Evolutionary conservation across 179 eudicot genomes (phyloP), one percentile per base, ranked within the genome.

Genomic region (Spergularia azorica): DNA sequence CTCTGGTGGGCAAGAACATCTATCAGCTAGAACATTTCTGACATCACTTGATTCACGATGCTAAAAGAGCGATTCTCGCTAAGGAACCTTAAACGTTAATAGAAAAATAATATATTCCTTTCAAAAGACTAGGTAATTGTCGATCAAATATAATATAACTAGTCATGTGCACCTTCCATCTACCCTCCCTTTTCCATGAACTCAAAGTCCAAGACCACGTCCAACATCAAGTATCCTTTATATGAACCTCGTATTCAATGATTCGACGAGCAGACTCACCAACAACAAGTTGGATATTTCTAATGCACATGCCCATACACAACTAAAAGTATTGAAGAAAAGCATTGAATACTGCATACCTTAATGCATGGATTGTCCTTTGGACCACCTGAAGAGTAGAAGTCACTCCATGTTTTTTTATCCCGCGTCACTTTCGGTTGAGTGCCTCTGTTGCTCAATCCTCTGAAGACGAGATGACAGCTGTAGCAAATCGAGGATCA

Each of bases 391-490:
- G 68, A 78, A 70, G 80, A 17, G 20, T 15, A 17, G 62, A 77
- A 57, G 18, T 73, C 43, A 64, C 36, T 56, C 32, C n/a, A 26
- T 26, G 38, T 43, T 58, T 50, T 21, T 55, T 72, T 67, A 82
- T 32, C 72, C 64, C 64, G 74, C 75, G 43, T 82, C 84, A 69
- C 62, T 74, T 82, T 82, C 81, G 52, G 84, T 60, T 38, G 79
- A 80, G 55, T 74, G 80, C 81, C 73, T 82, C 60, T 82, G 83
- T 55, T 77, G 84, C 66, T 85, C 86, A 61, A 85, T 74, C 78
- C 79, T 85, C 46, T 85, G 79, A 75, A 85, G 86, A 75, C 78
- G 82, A n/a, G 88, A 77, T 12, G 88, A 85, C 18, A 85, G 73
- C 76, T 85, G 86, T 12, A 77, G 71, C 76, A 85, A 76, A 74